A percentile compares a stretch with the other conserved stretches of the same genome.
phyloP scores from a whole-genome alignment of 305 asterid species.

The Nicotiana rustica region DNA sequence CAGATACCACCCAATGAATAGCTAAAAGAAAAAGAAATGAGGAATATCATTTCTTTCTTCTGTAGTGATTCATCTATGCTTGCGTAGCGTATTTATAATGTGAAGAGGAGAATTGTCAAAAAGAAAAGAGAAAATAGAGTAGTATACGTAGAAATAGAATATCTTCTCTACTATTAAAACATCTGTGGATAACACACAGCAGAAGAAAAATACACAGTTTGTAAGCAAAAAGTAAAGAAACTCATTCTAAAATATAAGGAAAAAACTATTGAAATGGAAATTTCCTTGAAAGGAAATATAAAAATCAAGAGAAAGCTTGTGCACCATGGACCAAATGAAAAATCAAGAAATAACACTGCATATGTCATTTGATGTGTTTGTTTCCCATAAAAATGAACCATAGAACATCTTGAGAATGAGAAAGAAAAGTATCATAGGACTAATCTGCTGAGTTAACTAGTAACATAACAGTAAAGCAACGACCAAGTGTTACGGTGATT shows the following conservation, averaged over 20 bases:
- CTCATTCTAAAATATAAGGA: conserved; percentile 4
- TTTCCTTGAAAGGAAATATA: conserved; percentile 8
- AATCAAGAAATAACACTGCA: background rate
- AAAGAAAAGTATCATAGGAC: background rate
- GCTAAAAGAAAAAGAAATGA: background rate
- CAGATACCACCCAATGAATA: background rate
- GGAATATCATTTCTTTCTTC: conserved; percentile 1
- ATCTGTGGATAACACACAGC: background rate
- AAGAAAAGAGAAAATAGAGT: background rate
- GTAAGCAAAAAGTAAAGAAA: conserved; percentile 17
- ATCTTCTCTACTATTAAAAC: conserved; percentile 20
- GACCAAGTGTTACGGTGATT: background rate
- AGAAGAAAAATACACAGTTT: background rate
- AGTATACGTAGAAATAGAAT: background rate
- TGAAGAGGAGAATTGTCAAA: conserved; percentile 11
- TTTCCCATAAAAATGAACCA: conserved; percentile 13
- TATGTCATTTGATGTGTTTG: background rate
- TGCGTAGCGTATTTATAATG: background rate
- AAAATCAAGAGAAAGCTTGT: background rate
- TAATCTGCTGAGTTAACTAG: background rate
- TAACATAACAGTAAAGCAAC: background rate
- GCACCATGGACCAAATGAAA: background rate
- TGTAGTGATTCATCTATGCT: background rate
- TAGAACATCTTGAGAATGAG: background rate
- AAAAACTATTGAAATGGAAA: background rate